Base-by-base conservation (phyloP, 371 early-diverging fungal species). In the Syncephalastrum sp. region DNA sequence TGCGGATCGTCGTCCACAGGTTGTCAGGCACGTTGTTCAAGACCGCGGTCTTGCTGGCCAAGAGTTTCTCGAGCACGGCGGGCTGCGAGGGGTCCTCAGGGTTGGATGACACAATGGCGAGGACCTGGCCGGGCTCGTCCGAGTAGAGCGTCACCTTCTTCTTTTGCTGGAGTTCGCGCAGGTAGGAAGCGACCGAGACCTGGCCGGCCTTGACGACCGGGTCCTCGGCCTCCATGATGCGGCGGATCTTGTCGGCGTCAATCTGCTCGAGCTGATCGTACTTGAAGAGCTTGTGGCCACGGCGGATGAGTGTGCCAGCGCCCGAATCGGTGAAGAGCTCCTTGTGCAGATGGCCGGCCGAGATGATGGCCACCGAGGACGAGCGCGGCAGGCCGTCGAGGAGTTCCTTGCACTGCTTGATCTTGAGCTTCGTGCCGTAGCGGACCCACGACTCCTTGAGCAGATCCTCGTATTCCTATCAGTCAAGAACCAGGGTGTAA, bases 311-410 rank as follows among this genome's bases (percentile, higher is more conserved):
- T 1, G 98, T 98, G 29, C 97, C 97, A 15, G 98, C 93, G 29
- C 98, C 97, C 42, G 86, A 86, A 70, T 96, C 93, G 21, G 98
- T 98, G 61, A 98, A 98, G 44, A 98, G 79, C 70, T 97, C 98
- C 81, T 96, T 95, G 72, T 94, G 95, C 43, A 98, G 72, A 61
- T 96, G 94, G 50, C 94, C 92, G 53, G 96, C 95, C 47, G 95
- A 95, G 62, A 94, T 98, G 60, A 97, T 97, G 38, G 95, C 94
- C 23, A 97, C 97, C 2, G 96, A 96, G 1, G 95, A 95, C 50
- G 95, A 85, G 43, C 96, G 90, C 10, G 98, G 98, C 41, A 98
- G 84, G 42, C 90, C 89, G 72, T 93, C 93, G 44, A 98, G 82
- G 6, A 98, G 83, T 68, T 95, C 96, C 74, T 95, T 95, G 73